Evolutionary conservation across 106 monocot genomes (phyloP), one percentile per base, ranked within the genome.

Genomic region (Dendrobium huoshanense): DNA sequence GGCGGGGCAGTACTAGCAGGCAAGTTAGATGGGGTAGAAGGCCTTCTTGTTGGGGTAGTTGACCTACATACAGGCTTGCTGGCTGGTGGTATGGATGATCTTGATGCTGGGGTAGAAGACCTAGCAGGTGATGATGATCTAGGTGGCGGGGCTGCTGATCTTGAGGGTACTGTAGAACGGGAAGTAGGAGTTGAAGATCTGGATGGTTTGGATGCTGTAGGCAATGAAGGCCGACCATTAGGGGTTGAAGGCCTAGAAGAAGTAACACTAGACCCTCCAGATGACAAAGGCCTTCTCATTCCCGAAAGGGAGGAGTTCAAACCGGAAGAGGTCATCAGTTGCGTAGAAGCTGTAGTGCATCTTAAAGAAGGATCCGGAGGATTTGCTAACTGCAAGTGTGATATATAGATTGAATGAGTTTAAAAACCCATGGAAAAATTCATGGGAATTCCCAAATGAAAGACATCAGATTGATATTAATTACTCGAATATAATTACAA

Each of bases 151-250:
- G 41, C 82, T 20, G 81, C 77, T 61, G 84, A 31, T 41, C 84
- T 94, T 54, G 84, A 80, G 51, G 91, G 86, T 17, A 89, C 44
- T 31, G 86, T 80, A 67, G 91, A 56, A 37, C 91, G 84, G 41
- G 91, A 81, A 41, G 94, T 91, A 11, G 94, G 91, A 56, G 89
- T 91, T 61, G 88, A 92, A 72, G 89, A 47, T 77, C 91, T 81
- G 41, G 84, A 83, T 78, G 84, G 72, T 81, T 81, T 88, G 76
- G 91, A 83, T 75, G 76, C 31, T 37, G 82, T 45, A 56, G 83
- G 61, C 48, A 85, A 33, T 37, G 83, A 77, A 37, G 88, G 77
- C 13, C 83, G 91, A 15, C 90, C 83, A 61, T 82, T 89, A 37
- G 89, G 94, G 11, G 89, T 91, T 67, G 84, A 72, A 27, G 86